phyloP scores from a whole-genome alignment of 1,284 basidiomycete species.

The Butyriboletus appendiculatus region DNA sequence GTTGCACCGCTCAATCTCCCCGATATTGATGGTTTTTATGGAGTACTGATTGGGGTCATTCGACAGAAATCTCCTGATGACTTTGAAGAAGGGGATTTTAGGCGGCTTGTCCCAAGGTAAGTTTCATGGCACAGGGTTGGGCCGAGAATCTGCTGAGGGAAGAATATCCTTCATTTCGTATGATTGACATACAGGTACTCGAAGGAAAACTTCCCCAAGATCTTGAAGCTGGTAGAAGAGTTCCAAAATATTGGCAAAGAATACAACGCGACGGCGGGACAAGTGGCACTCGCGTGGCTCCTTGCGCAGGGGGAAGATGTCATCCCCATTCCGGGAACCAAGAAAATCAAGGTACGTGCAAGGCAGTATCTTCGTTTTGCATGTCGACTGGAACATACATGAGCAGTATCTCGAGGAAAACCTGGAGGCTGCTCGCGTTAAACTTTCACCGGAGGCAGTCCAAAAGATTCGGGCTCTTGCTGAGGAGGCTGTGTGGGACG shows the following conservation, averaged over 20 bases:
- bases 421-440: constrained; percentile 32
- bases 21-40: background rate
- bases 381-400: background rate
- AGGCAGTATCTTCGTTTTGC: background rate
- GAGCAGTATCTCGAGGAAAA: constrained; percentile 45
- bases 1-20: background rate
- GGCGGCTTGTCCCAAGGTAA: constrained; percentile 25
- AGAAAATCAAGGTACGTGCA: constrained; percentile 27
- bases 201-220: constrained; percentile 44
- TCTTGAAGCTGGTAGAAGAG: constrained; percentile 42
- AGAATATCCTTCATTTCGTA: background rate
- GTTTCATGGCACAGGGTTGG: background rate
- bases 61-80: constrained; percentile 40
- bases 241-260: constrained; percentile 35
- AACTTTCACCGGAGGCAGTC: constrained; percentile 35
- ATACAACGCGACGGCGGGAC: constrained; percentile 41
- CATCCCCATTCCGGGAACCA: constrained; percentile 37
- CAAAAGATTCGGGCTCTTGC: constrained; percentile 35
- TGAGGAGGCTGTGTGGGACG: constrained; percentile 26
- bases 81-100: constrained; percentile 42
- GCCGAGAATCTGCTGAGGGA: background rate
- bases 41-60: background rate
- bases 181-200: constrained; percentile 18
- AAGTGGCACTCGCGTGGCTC: constrained; percentile 50
- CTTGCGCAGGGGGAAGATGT: constrained; percentile 41